Conservation (phyloP, 148 eudicot genomes). For the Limonium bicolor region DNA sequence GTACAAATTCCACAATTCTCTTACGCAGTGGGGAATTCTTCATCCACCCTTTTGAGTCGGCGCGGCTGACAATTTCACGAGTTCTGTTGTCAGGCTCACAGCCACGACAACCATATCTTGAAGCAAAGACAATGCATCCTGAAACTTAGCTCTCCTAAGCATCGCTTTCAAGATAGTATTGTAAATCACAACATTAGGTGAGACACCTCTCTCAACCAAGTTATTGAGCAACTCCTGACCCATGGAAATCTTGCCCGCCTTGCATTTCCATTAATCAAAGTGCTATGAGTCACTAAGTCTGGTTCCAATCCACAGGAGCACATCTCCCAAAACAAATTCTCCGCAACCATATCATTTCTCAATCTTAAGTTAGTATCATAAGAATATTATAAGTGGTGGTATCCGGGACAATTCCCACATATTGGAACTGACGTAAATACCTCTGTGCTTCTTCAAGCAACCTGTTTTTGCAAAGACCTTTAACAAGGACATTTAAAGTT, state of each 20-base stretch:
- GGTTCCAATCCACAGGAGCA: slow-evolving; percentile 22
- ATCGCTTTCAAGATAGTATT: slow-evolving; percentile 29
- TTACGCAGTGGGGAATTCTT: slow-evolving; percentile 13
- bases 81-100: slow-evolving; percentile 32
- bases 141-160: slow-evolving; percentile 21
- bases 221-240: slow-evolving; percentile 16
- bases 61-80: slow-evolving; percentile 14
- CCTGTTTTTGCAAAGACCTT: slow-evolving; percentile 30
- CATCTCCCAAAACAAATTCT: slow-evolving; percentile 21
- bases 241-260: slow-evolving; percentile 18
- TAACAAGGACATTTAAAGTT: slow-evolving; percentile 31
- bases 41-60: slow-evolving; percentile 18
- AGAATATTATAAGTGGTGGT: slow-evolving; percentile 33
- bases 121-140: slow-evolving; percentile 14
- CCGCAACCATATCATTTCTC: slow-evolving; percentile 16
- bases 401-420: slow-evolving; percentile 23
- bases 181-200: slow-evolving; percentile 23
- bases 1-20: slow-evolving; percentile 8
- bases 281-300: slow-evolving; percentile 23
- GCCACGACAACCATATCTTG: slow-evolving; percentile 25
- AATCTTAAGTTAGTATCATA: slow-evolving; percentile 21
- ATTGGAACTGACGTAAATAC: slow-evolving; percentile 17
- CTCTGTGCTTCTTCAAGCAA: slow-evolving; percentile 16
- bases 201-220: slow-evolving; percentile 15
- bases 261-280: slow-evolving; percentile 19